These are phyloP conservation scores for Candida mesenterica DNA, from an alignment of 1,139 yeast genomes.

Conservation along the genomic window DNA sequence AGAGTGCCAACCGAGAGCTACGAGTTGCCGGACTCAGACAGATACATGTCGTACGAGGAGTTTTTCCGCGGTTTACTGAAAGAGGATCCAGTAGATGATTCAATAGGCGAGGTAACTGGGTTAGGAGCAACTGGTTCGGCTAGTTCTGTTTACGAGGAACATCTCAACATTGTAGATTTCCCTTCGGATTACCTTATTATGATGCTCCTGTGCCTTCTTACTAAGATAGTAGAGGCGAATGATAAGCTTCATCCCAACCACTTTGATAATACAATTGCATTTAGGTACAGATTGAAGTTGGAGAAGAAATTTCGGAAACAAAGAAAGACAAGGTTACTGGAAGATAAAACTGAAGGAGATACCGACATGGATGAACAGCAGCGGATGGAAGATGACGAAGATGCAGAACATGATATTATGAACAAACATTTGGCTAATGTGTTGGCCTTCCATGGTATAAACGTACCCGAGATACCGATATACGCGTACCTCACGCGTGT, in stretches of 20 bases:
- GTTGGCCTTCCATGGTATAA: conserved; percentile 91
- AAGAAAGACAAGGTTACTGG: conserved; percentile 8
- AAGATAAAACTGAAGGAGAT: conserved; percentile 14
- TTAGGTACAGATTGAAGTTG: conserved; percentile 43
- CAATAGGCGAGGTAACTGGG: background rate
- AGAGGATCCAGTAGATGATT: conserved; percentile 13
- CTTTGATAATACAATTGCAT: conserved; percentile 51
- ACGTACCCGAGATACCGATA: conserved; percentile 88
- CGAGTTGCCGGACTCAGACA: conserved; percentile 34
- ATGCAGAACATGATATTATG: conserved; percentile 46
- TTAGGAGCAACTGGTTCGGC: background rate
- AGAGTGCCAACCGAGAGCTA: background rate
- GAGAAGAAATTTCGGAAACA: conserved; percentile 31
- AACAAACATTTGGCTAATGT: conserved; percentile 69
- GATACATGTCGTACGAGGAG: conserved; percentile 46
- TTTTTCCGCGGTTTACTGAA: conserved; percentile 35
- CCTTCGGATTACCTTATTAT: conserved; percentile 77
- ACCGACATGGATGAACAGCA: conserved; percentile 12
- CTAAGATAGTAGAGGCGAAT: conserved; percentile 89
- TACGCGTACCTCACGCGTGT: conserved; percentile 89
- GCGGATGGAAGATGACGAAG: conserved; percentile 29
- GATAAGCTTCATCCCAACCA: conserved; percentile 78
- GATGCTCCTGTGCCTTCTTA: conserved; percentile 82
- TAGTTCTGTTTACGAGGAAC: conserved; percentile 38
- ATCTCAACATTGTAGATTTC: conserved; percentile 76